Evolutionary conservation across 768 basidiomycete species (phyloP).

Genomic region (Tubosaeta sp.): DNA sequence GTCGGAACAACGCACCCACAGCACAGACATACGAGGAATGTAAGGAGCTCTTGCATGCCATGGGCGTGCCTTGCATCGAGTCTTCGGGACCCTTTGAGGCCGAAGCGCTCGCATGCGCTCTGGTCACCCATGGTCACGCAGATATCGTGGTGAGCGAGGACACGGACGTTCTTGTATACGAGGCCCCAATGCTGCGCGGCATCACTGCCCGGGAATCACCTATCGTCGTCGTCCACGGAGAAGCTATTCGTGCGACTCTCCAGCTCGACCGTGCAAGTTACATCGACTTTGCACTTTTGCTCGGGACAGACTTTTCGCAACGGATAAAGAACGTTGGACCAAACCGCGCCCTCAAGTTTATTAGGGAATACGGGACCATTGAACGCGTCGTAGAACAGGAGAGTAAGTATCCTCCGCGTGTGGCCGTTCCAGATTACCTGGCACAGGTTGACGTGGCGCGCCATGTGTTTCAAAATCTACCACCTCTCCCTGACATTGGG

Average conservation of each 20-base stretch:
- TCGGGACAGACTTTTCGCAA: conserved; percentile 88
- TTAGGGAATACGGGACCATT: conserved; percentile 66
- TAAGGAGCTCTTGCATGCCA: conserved; percentile 61
- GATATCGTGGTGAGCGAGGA: conserved; percentile 93
- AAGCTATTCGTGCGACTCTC: conserved; percentile 55
- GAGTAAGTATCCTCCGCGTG: conserved; percentile 47
- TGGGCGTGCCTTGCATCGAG: conserved; percentile 81
- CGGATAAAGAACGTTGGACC: conserved; percentile 84
- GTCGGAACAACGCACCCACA: conserved; percentile 60
- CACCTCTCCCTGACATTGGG: conserved; percentile 49
- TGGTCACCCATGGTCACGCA: conserved; percentile 69
- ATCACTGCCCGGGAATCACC: conserved; percentile 58
- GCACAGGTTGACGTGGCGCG: conserved; percentile 61
- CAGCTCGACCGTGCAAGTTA: conserved; percentile 54
- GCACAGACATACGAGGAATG: conserved; percentile 64
- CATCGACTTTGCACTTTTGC: conserved; percentile 81
- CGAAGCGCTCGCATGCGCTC: conserved; percentile 77
- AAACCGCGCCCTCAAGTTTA: conserved; percentile 67
- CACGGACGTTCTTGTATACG: conserved; percentile 81
- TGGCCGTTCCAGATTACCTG: conserved; percentile 51
- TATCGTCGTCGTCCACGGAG: conserved; percentile 60
- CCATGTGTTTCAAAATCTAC: conserved; percentile 59
- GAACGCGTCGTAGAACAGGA: conserved; percentile 59
- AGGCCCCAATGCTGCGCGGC: conserved; percentile 77
- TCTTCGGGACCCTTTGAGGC: conserved; percentile 71